Conservation (phyloP, 78 protist genomes). For the Isochrysis galbana region DNA sequence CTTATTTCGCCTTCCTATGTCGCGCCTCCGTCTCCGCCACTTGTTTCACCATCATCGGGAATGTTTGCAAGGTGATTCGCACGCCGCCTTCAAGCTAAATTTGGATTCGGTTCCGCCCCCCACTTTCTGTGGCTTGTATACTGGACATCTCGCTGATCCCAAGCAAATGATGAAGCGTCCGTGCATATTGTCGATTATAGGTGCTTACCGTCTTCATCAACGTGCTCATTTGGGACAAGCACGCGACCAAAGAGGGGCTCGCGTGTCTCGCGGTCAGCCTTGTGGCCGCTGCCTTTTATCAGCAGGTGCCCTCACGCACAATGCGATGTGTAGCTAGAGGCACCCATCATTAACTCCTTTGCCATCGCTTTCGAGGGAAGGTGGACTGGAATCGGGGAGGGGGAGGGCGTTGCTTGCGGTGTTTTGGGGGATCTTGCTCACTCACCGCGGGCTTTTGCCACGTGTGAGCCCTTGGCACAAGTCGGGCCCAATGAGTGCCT, state of each 20-base stretch:
- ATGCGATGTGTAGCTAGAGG: too few relatives aligned
- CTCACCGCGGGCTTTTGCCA: too few relatives aligned
- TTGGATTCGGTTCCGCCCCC: too few relatives aligned
- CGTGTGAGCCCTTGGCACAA: too few relatives aligned
- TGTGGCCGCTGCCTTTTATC: not conserved
- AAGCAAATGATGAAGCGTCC: too few relatives aligned
- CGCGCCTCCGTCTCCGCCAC: slow-evolving; percentile 16
- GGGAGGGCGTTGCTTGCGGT: too few relatives aligned
- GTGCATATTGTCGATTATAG: not conserved
- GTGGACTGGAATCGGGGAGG: too few relatives aligned
- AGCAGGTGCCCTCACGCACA: slow-evolving; percentile 10
- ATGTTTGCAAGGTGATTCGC: not conserved
- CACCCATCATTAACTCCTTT: too few relatives aligned
- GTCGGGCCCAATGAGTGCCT: too few relatives aligned
- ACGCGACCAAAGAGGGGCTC: not conserved
- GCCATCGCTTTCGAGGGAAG: too few relatives aligned
- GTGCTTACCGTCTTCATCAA: not conserved
- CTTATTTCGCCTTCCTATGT: slow-evolving; percentile 7
- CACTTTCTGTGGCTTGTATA: not conserved
- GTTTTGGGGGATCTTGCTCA: too few relatives aligned
- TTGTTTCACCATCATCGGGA: slow-evolving; percentile 20
- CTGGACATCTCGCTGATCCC: not conserved
- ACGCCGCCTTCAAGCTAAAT: too few relatives aligned
- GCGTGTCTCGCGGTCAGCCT: not conserved
- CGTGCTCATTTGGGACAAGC: not conserved